Evolutionary conservation across 2,329 filamentous ascomycete genomes (phyloP).

Genomic region (Aspergillus alliaceus): DNA sequence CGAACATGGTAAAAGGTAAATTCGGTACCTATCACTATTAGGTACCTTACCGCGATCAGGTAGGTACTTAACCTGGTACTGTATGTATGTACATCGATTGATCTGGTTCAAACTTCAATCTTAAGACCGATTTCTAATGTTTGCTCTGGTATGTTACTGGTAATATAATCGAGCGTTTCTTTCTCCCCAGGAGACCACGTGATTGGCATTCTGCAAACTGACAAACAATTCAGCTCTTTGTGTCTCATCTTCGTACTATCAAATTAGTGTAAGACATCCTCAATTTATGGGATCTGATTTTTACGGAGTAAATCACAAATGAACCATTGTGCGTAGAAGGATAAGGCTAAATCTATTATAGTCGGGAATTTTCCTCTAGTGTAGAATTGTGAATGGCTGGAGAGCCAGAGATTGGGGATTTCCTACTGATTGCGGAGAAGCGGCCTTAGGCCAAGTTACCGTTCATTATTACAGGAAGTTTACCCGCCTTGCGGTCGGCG

Average conservation of each 20-base stretch:
- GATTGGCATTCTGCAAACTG: background rate
- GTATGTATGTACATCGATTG: too few species aligned
- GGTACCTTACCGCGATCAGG: too few species aligned
- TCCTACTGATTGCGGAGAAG: background rate
- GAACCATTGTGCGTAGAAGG: background rate
- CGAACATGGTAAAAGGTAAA: background rate
- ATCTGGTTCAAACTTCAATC: too few species aligned
- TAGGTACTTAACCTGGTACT: too few species aligned
- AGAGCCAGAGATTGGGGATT: background rate
- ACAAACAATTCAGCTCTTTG: background rate
- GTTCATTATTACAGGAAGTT: constrained; percentile 1
- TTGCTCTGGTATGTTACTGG: background rate
- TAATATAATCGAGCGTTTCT: background rate
- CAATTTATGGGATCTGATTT: background rate
- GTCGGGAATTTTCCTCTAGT: background rate
- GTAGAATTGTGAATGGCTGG: background rate
- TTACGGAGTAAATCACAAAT: background rate
- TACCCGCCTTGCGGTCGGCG: constrained; percentile 17
- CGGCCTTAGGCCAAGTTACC: background rate
- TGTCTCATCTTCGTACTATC: background rate
- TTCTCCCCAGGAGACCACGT: background rate
- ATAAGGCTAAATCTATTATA: background rate
- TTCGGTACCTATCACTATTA: background rate
- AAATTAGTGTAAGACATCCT: background rate
- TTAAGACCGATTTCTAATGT: background rate